A percentile compares a stretch with the other conserved stretches of the same genome.
These are phyloP conservation scores for Borovskyia barvae DNA, from an alignment of 208 protist genomes.

Conservation along the genomic window DNA sequence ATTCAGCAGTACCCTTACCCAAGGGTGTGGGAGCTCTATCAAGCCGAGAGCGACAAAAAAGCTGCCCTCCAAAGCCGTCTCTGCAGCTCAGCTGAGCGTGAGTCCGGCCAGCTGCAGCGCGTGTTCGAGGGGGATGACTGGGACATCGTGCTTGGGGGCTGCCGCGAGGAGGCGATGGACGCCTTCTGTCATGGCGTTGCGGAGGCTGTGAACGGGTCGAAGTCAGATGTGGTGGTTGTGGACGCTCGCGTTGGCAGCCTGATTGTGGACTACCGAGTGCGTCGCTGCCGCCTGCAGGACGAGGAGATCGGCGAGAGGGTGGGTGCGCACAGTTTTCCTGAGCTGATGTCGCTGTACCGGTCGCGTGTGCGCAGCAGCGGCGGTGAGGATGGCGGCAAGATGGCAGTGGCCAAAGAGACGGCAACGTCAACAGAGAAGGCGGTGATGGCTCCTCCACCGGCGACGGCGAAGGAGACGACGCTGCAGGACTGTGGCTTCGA, in stretches of 20 bases:
- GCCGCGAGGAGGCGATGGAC: slow-evolving; percentile 20
- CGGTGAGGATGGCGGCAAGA: not conserved
- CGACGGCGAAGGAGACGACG: slow-evolving; percentile 27
- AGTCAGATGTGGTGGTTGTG: slow-evolving; percentile 26
- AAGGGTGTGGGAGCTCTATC: slow-evolving; percentile 34
- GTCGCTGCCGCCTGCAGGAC: slow-evolving; percentile 22
- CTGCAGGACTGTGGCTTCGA: slow-evolving; percentile 46
- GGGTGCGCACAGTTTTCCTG: slow-evolving; percentile 25
- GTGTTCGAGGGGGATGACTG: slow-evolving; percentile 56
- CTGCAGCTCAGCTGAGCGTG: slow-evolving; percentile 20
- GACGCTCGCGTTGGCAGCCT: slow-evolving; percentile 35
- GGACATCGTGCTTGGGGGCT: slow-evolving; percentile 37
- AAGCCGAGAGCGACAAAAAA: slow-evolving; percentile 5
- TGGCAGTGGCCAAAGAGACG: not conserved
- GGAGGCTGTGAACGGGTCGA: slow-evolving; percentile 13
- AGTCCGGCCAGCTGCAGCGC: slow-evolving; percentile 32
- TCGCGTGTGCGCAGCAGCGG: slow-evolving; percentile 27
- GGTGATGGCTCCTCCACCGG: no score
- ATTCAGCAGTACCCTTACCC: slow-evolving; percentile 41
- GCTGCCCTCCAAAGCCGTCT: slow-evolving; percentile 8
- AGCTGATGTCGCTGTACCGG: slow-evolving; percentile 57
- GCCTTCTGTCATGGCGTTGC: slow-evolving; percentile 36
- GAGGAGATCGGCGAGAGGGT: slow-evolving; percentile 29
- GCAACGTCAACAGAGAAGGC: no score
- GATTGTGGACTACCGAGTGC: slow-evolving; percentile 42